Evolutionary conservation across 2,329 filamentous ascomycete species (phyloP).

Genomic region (Venturiaceae sp.): DNA sequence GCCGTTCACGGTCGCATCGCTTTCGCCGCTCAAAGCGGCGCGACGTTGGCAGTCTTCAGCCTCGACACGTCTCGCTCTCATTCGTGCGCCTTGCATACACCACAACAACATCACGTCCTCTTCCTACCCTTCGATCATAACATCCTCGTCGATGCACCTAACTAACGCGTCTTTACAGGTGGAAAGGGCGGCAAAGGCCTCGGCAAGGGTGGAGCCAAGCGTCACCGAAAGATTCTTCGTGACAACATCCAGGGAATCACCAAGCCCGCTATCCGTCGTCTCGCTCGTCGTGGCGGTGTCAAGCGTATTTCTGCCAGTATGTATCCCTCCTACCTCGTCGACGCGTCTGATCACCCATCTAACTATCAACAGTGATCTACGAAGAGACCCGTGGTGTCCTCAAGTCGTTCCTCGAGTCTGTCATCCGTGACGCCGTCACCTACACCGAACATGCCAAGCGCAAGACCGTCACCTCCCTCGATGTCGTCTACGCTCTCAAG

Average conservation of each 20-base stretch:
- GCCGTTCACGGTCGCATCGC: conserved; percentile 12
- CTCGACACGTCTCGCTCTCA: conserved; percentile 4
- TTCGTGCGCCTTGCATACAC: not conserved
- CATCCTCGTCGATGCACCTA: not conserved
- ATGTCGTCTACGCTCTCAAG: conserved; percentile 55
- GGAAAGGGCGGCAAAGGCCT: conserved; percentile 46
- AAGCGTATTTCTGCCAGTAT: conserved; percentile 43
- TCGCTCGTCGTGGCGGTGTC: conserved; percentile 44
- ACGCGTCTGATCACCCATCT: not conserved
- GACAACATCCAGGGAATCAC: conserved; percentile 48
- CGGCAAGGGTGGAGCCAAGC: conserved; percentile 45
- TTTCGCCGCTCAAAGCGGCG: not conserved
- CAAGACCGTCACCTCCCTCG: conserved; percentile 64
- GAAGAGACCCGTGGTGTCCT: conserved; percentile 69
- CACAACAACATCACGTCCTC: conserved; percentile 2
- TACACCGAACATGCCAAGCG: conserved; percentile 76
- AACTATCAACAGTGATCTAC: conserved; percentile 52
- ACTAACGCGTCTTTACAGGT: conserved; percentile 29
- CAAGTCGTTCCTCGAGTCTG: conserved; percentile 68
- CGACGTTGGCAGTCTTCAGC: not conserved
- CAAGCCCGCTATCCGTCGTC: conserved; percentile 45
- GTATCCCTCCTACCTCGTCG: conserved; percentile 11
- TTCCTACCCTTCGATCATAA: conserved; percentile 13
- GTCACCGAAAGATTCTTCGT: conserved; percentile 45
- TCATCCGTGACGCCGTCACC: conserved; percentile 68